Base-by-base conservation (phyloP, 371 early-diverging fungal genomes). In the Mucor irregularis region DNA sequence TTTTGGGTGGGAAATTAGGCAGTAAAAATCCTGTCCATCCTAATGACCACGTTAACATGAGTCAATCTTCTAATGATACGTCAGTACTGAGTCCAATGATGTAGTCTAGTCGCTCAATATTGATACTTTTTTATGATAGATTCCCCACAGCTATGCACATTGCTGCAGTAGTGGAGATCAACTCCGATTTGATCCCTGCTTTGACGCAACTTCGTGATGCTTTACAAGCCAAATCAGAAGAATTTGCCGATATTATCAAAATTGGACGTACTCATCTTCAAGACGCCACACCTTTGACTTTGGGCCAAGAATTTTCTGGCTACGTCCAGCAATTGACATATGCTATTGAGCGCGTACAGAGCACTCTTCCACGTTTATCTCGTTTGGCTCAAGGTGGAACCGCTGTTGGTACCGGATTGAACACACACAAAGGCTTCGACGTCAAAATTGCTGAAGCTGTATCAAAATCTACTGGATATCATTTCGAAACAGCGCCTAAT, bases 81-180 rank as follows among this genome's bases (percentile, higher is more conserved):
- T 77, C 70, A 60, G 69, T 47, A 24, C 39, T n/a, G n/a, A n/a
- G n/a, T n/a, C n/a, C n/a, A n/a, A n/a, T n/a, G n/a, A n/a, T n/a
- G n/a, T n/a, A n/a, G n/a, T 8, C 14, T n/a, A n/a, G n/a, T n/a
- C n/a, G n/a, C n/a, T 17, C 3, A 17, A 4, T 8, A n/a, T n/a
- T n/a, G n/a, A n/a, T n/a, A n/a, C n/a, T n/a, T n/a, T n/a, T n/a
- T n/a, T n/a, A n/a, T n/a, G n/a, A n/a, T 43, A 77, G 78, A 13
- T 94, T 94, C 85, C 94, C 94, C 16, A 93, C 94, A 28, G 92
- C 93, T 38, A 93, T 93, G 93, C 94, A 93, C 67, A 82, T 94
- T 60, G 84, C 90, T 22, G 93, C 92, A 29, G 90, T 83, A 46
- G 68, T 86, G 26, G 91, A 90, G 61, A 76, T 93, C 53, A 66